Evolutionary conservation across 1,139 yeast genomes (phyloP).

Genomic region (Saccharomyces hybrid): DNA sequence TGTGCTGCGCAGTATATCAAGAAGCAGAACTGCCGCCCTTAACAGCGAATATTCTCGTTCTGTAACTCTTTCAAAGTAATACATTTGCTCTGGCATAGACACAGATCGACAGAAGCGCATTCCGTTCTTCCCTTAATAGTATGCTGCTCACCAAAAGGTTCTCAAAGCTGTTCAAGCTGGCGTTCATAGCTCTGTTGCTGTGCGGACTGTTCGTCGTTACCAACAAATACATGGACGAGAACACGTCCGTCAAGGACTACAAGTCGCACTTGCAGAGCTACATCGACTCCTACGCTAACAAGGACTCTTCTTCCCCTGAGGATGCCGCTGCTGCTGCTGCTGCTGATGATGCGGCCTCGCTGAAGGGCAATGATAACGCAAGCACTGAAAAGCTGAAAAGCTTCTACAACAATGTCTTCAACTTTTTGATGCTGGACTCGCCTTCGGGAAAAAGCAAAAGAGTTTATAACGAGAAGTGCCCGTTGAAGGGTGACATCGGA

Average conservation of each 20-base stretch:
- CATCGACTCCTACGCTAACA: not conserved
- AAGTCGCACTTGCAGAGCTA: not conserved
- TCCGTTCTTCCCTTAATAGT: not conserved
- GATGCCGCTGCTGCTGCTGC: not conserved
- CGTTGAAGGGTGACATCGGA: conserved; percentile 22
- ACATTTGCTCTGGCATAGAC: not conserved
- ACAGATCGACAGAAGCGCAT: not conserved
- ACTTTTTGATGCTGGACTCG: conserved; percentile 17
- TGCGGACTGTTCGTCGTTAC: conserved; percentile 12
- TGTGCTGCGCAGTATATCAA: not conserved
- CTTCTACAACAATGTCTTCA: conserved; percentile 26
- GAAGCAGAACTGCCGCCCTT: not conserved
- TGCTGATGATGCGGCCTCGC: not conserved
- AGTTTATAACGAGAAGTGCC: conserved; percentile 19
- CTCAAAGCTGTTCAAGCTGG: conserved; percentile 16
- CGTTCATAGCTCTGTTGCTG: conserved; percentile 8
- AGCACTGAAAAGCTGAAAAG: conserved; percentile 11
- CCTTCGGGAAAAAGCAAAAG: conserved; percentile 20
- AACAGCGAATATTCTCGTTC: not conserved
- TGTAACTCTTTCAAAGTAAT: not conserved
- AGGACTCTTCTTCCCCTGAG: not conserved
- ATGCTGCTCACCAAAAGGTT: conserved; percentile 15
- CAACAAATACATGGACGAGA: conserved; percentile 10
- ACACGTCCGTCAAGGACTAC: conserved; percentile 10
- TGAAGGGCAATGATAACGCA: conserved; percentile 3